Conservation (phyloP, 495 filamentous ascomycete genomes). For the Podospora conica region DNA sequence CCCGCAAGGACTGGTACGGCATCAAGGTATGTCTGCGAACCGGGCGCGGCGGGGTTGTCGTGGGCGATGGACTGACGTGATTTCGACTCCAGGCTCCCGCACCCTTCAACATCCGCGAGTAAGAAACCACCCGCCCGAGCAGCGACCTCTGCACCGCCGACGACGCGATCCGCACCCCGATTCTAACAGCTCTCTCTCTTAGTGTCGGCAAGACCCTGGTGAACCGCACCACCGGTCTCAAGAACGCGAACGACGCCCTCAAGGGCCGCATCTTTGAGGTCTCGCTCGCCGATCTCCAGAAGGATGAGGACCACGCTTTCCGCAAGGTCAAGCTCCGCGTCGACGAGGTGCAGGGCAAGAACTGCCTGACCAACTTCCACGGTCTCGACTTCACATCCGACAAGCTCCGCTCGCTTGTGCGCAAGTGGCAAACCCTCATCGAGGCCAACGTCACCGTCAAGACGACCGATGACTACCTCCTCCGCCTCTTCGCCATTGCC, state of each 20-base stretch:
- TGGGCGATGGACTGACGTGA: slow-evolving; percentile 14
- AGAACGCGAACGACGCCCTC: slow-evolving; percentile 98
- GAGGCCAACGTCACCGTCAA: slow-evolving; percentile 99
- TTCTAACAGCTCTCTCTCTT: slow-evolving; percentile 30
- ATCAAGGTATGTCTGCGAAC: slow-evolving; percentile 67
- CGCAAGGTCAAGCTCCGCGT: slow-evolving; percentile 98
- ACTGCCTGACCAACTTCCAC: slow-evolving; percentile 99
- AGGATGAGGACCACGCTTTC: slow-evolving; percentile 98
- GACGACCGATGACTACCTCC: slow-evolving; percentile 98
- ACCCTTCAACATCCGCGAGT: slow-evolving; percentile 95
- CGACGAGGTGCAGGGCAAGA: slow-evolving; percentile 98
- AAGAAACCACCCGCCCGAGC: slow-evolving; percentile 41
- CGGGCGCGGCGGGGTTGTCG: neutral
- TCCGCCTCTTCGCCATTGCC: slow-evolving; percentile 95
- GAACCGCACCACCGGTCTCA: slow-evolving; percentile 97
- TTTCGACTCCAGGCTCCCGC: slow-evolving; percentile 66
- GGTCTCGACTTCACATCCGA: slow-evolving; percentile 99
- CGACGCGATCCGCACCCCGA: slow-evolving; percentile 7
- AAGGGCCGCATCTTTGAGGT: slow-evolving; percentile 99
- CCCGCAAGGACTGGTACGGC: slow-evolving; percentile 97
- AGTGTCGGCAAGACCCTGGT: slow-evolving; percentile 99
- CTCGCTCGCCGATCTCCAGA: slow-evolving; percentile 96
- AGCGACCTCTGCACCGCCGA: slow-evolving; percentile 3
- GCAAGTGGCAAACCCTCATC: slow-evolving; percentile 98
- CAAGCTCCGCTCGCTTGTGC: slow-evolving; percentile 96